Conservation (phyloP, 352 stramenopile species). For the Globisporangium viniferum region DNA sequence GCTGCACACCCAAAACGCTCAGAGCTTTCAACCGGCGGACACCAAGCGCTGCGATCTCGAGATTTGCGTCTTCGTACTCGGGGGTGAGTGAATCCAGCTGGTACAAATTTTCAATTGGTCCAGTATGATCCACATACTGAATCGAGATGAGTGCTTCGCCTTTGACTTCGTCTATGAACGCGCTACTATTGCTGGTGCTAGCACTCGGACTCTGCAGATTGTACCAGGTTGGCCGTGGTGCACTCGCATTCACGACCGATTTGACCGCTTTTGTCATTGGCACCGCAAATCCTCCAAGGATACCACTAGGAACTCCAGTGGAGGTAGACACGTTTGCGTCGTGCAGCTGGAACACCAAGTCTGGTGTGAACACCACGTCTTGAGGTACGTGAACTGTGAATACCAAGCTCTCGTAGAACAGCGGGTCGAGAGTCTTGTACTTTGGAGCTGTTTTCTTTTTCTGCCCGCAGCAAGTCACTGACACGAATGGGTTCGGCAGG, state of each 20-base stretch:
- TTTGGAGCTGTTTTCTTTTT: conserved; percentile 42
- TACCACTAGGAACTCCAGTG: neutral
- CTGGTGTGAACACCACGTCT: conserved; percentile 51
- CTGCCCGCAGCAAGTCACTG: conserved; percentile 67
- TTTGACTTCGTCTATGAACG: conserved; percentile 30
- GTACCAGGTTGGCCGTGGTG: conserved; percentile 53
- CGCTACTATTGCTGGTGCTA: conserved; percentile 15
- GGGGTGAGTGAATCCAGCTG: conserved; percentile 34
- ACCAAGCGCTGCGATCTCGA: conserved; percentile 71
- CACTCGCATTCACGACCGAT: conserved; percentile 35
- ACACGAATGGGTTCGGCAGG: conserved; percentile 70
- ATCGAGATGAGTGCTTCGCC: conserved; percentile 60
- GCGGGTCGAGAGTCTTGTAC: conserved; percentile 62
- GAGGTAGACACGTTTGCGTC: conserved; percentile 45
- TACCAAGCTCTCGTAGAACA: conserved; percentile 81
- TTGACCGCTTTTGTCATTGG: conserved; percentile 44
- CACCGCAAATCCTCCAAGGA: conserved; percentile 50
- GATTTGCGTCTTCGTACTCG: conserved; percentile 46
- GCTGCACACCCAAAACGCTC: conserved; percentile 49
- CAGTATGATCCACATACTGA: conserved; percentile 57
- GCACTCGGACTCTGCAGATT: conserved; percentile 23
- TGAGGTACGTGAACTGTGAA: conserved; percentile 54
- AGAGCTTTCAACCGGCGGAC: conserved; percentile 62
- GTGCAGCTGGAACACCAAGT: conserved; percentile 72
- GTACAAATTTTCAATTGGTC: conserved; percentile 25